Evolutionary conservation across 2,329 filamentous ascomycete genomes (phyloP), one percentile per base, ranked within the genome.

Genomic region (Cadophora sp.): DNA sequence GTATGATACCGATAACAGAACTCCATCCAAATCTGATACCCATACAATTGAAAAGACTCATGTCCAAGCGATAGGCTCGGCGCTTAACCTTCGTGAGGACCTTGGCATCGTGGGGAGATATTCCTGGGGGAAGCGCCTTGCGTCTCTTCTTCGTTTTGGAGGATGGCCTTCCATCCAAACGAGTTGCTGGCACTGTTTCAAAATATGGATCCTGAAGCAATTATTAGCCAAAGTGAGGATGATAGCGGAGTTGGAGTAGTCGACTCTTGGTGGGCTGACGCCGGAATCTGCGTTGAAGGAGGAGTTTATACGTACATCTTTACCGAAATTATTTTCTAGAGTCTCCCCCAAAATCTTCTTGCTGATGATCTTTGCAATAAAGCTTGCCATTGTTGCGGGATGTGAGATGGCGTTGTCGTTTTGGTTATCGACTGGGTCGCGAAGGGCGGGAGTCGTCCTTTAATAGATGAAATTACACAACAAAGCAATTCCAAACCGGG

Each of bases 1-100:
- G 96, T 65, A 98, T 80, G 8, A 98, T 78, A 16, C 91, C 96
- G 75, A 98, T 92, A 67, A 97, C 87, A 74, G 91, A 92, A 62
- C 92, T 89, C 93, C 94, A 97, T 65, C 96, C 96, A 77, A 98
- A 94, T 67, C 90, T 88, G 68, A 97, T 86, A 53, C 94, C 93
- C 72, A 91, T 87, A 77, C 93, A 87, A 76, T 87, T 94, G 83
- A 95, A 97, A 6, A 97, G 86, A 65, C 87, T 88, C 83, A 93
- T 91, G 79, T 98, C 96, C 29, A 97, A 87, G 46, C 89, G 86
- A 80, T 97, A 97, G 40, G 96, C 94, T 68, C 91, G 87, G 74
- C 91, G 87, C 80, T 97, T 95, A 74, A 97, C 93, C 75, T 91
- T 91, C 74, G 91, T 97, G 71, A 98, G 88, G 73, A 97, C 85